Evolutionary conservation across 192 early-diverging fungal genomes (phyloP).

Genomic region (Podila epicladia): DNA sequence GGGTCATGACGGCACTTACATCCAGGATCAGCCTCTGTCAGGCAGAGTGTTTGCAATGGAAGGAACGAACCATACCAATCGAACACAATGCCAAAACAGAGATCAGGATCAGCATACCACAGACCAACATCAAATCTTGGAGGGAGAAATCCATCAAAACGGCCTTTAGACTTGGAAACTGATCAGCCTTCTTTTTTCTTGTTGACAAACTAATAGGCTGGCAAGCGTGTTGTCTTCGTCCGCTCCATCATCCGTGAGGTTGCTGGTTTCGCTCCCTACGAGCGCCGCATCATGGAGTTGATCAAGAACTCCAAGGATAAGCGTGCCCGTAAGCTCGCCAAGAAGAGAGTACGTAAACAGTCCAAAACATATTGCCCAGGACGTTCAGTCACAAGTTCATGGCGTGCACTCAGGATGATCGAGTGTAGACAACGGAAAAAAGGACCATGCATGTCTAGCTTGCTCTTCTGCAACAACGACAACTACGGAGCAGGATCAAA

Average conservation of each 20-base stretch:
- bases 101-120: background rate
- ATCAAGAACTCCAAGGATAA: slow-evolving; percentile 99
- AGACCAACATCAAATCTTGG: background rate
- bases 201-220: slow-evolving; percentile 21
- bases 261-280: slow-evolving; percentile 97
- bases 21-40: too few relatives aligned
- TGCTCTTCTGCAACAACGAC: too few relatives aligned
- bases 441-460: too few relatives aligned
- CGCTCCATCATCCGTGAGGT: slow-evolving; percentile 97
- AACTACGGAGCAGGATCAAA: too few relatives aligned
- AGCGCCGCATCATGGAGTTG: slow-evolving; percentile 99
- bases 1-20: too few relatives aligned
- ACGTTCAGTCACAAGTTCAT: background rate
- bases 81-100: background rate
- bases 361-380: background rate
- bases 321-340: slow-evolving; percentile 98
- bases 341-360: slow-evolving; percentile 80
- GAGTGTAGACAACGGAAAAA: too few relatives aligned
- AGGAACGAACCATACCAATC: background rate
- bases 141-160: background rate
- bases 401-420: too few relatives aligned
- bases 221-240: slow-evolving; percentile 89
- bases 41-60: too few relatives aligned
- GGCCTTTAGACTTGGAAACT: background rate
- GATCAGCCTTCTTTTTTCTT: background rate